Evolutionary conservation across 345 rosid genomes (phyloP), one percentile per base, ranked within the genome.

Genomic region (Lepidium sativum): DNA sequence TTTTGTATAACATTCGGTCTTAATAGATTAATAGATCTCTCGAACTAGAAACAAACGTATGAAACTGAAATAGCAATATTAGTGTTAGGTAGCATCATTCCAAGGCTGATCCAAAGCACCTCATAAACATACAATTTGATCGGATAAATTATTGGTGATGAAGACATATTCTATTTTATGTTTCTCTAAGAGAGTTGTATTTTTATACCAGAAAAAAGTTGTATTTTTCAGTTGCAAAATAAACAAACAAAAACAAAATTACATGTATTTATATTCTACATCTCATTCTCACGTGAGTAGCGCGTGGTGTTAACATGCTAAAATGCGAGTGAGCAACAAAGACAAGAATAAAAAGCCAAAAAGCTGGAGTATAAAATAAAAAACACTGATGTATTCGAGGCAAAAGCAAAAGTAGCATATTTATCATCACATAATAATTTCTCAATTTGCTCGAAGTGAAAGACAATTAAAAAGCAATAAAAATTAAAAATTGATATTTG

Each of bases 381-480:
- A 15, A 6, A 9, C 16, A 16, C 34, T 27, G 68, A 50, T 35
- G 25, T 37, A 49, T 37, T 51, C 66, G 66, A 61, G 41, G 66
- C 66, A 61, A 63, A 63, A 52, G 42, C 14, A 41, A 14, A 3
- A 6, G 29, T 4, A 4, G 29, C 0, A 4, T n/a, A n/a, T 25
- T 50, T 65, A 72, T 72, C 71, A 72, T 66, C 67, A 51, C 72
- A 51, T 34, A 72, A 72, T 66, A 41, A 66, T 65, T 65, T 9
- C 67, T 6, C 63, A 15, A 23, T 29, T 48, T 7, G 11, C 38
- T 6, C 71, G 31, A 16, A 25, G 29, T 5, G n/a, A 6, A 60
- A 27, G 41, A 37, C 9, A 44, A n/a, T 33, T 25, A 23, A 23
- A 31, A 43, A 15, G 0, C 0, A 61, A 11, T 3, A 33, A 9